Base-by-base conservation (phyloP, 306 rosid species). In the Lathyrus sativus region DNA sequence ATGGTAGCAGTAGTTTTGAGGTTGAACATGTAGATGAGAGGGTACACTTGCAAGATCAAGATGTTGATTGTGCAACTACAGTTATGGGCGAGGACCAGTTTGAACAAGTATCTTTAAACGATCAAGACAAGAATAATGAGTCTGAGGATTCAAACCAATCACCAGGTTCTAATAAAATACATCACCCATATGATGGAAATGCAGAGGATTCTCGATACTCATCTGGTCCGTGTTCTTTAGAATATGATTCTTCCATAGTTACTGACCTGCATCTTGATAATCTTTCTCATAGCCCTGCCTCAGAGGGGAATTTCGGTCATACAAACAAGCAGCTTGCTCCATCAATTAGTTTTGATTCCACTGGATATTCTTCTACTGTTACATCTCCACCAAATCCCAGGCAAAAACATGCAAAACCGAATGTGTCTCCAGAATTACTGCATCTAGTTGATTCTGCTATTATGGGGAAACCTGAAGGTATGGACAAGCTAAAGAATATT, bases 381-480 rank as follows among this genome's bases (percentile, higher is more conserved):
- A 56, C 67, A 79, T 88, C 97, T 72, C 91, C 95, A 11, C 81
- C 77, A 74, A 90, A 82, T 69, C 74, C 83, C 37, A 88, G 78
- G 82, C 80, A 88, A 62, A 90, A 93, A 76, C 80, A 89, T 76
- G 77, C 80, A 48, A 87, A 83, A 81, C 95, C 99, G 0, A 93
- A 84, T 11, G 99, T 90, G 58, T 88, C 99, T 78, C 99, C 99
- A 13, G 99, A 93, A 82, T 80, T 93, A 60, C 78, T 90, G 82
- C 99, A 93, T 79, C 79, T 93, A 67, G 96, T 93, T 76, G 99
- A 93, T 85, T 93, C 99, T 58, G 97, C 99, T 79, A 93, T 93
- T 48, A 90, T 93, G 99, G 99, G 99, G 61, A 93, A 93, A 85
- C 95, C 91, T 67, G 96, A 93, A 80, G 82, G 92, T 80, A 58